A percentile compares a stretch with the other conserved stretches of the same genome.
phyloP scores from a whole-genome alignment of 225 moss, liverwort and hornwort species.

The Pseudoscleropodium purum region DNA sequence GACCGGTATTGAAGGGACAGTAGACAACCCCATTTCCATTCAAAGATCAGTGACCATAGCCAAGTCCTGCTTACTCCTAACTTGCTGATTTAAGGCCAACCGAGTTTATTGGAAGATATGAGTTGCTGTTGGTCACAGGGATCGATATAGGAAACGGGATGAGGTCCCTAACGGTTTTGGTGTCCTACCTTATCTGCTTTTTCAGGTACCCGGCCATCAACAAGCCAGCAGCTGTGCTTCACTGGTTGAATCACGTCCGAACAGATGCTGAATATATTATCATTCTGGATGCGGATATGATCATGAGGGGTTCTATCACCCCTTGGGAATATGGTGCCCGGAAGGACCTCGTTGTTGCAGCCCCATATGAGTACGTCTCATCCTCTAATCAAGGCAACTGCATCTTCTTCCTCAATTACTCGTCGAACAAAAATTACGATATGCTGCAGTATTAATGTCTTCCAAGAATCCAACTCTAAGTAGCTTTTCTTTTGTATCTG shows the following conservation, averaged over 20 bases:
- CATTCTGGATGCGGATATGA: slow-evolving; percentile 94
- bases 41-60: neutral
- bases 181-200: neutral
- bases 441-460: neutral
- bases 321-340: slow-evolving; percentile 91
- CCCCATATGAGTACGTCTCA: slow-evolving; percentile 66
- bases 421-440: neutral
- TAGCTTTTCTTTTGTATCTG: neutral
- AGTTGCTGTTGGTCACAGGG: neutral
- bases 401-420: neutral
- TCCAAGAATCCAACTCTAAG: neutral
- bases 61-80: neutral
- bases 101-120: neutral
- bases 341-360: slow-evolving; percentile 68
- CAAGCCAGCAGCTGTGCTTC: slow-evolving; percentile 90
- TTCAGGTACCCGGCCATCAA: slow-evolving; percentile 95
- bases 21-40: neutral
- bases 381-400: neutral
- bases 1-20: neutral
- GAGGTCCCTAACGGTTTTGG: neutral
- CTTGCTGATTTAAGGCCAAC: neutral
- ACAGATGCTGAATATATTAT: slow-evolving; percentile 83
- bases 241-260: slow-evolving; percentile 91
- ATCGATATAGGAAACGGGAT: neutral
- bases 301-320: slow-evolving; percentile 67